Evolutionary conservation across 352 stramenopile species (phyloP).

Genomic region (Globisporangium cederbergense): DNA sequence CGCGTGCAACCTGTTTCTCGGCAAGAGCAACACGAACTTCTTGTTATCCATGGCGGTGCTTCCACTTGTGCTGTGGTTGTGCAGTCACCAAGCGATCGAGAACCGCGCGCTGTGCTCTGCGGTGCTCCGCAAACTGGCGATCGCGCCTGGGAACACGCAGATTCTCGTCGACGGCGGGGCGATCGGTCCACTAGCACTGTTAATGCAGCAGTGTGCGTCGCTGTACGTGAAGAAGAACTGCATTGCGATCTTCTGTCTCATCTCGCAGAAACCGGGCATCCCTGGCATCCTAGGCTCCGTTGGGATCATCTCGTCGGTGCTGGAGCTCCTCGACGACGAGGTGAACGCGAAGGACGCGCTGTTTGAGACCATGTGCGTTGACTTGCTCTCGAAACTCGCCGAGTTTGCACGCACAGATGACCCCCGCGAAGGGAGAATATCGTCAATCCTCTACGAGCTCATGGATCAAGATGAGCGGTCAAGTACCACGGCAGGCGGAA

Average conservation of each 20-base stretch:
- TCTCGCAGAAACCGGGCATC: slow-evolving; percentile 46
- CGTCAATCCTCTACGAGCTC: slow-evolving; percentile 52
- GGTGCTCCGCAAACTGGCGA: slow-evolving; percentile 60
- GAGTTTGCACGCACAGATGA: slow-evolving; percentile 55
- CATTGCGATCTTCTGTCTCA: slow-evolving; percentile 58
- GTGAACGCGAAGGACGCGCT: slow-evolving; percentile 20
- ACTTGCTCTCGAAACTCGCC: slow-evolving; percentile 59
- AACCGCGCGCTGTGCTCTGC: slow-evolving; percentile 48
- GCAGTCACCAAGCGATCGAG: slow-evolving; percentile 18
- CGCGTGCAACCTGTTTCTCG: slow-evolving; percentile 67
- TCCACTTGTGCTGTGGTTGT: slow-evolving; percentile 57
- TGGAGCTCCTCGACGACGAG: slow-evolving; percentile 48
- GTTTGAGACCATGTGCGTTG: slow-evolving; percentile 62
- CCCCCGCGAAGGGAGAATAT: slow-evolving; percentile 45
- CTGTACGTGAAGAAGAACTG: slow-evolving; percentile 67
- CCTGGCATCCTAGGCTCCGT: slow-evolving; percentile 42
- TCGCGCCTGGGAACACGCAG: slow-evolving; percentile 66
- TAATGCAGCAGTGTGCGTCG: slow-evolving; percentile 33
- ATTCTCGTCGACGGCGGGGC: slow-evolving; percentile 52
- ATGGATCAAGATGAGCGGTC: slow-evolving; percentile 48
- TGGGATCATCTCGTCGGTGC: slow-evolving; percentile 49
- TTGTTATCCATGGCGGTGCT: slow-evolving; percentile 46
- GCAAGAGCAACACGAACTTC: slow-evolving; percentile 53
- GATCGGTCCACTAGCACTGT: slow-evolving; percentile 42
- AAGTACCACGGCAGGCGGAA: not conserved